phyloP scores from a whole-genome alignment of 2,329 filamentous ascomycete genomes.

The Aspergillus sp. region DNA sequence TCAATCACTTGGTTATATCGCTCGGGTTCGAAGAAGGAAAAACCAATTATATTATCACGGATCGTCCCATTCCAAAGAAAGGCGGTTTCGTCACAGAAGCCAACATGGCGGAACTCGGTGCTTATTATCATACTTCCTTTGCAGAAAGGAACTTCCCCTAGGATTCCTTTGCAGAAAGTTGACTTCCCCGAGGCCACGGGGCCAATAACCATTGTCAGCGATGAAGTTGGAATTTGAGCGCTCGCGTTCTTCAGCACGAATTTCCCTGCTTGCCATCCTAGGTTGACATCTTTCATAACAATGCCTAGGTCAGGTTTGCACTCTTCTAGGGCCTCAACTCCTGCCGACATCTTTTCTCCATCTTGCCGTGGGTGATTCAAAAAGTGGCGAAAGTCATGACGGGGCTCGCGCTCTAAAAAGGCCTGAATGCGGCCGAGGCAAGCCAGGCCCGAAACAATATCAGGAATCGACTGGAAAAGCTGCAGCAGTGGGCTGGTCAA shows the following conservation, averaged over 20 bases:
- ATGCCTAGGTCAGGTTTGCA: too few relatives aligned
- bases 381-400: too few relatives aligned
- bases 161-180: slow-evolving; percentile 33
- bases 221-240: background rate
- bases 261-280: slow-evolving; percentile 9
- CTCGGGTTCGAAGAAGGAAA: slow-evolving; percentile 10
- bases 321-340: too few relatives aligned
- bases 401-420: too few relatives aligned
- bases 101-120: slow-evolving; percentile 10
- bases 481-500: too few relatives aligned
- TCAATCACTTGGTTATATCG: slow-evolving; percentile 25
- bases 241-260: slow-evolving; percentile 18
- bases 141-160: slow-evolving; percentile 31
- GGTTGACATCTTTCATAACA: slow-evolving; percentile 14
- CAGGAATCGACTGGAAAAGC: too few relatives aligned
- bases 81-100: slow-evolving; percentile 22
- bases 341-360: too few relatives aligned
- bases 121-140: slow-evolving; percentile 4
- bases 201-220: slow-evolving; percentile 34
- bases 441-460: too few relatives aligned
- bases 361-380: too few relatives aligned
- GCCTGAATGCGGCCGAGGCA: too few relatives aligned
- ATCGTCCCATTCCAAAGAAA: slow-evolving; percentile 19
- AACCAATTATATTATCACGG: slow-evolving; percentile 18
- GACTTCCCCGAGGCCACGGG: slow-evolving; percentile 46